Evolutionary conservation across 139 green algal genomes (phyloP), one percentile per base, ranked within the genome.

Genomic region (Chlorella ohadii): DNA sequence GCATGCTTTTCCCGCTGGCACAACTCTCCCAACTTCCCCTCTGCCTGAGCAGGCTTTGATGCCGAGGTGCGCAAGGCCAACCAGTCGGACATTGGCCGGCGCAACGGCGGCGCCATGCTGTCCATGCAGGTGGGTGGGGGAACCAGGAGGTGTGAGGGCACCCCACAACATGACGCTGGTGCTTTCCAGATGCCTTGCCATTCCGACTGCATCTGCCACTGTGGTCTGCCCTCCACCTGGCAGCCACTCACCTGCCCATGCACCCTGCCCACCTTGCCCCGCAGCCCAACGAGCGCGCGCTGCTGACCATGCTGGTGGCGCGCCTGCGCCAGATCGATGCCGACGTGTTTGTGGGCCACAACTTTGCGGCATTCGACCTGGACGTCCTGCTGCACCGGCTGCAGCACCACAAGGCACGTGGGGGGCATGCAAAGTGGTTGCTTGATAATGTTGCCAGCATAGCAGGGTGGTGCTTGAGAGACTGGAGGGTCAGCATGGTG

Each of bases 341-440:
- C 7, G 97, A 99, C 87, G 95, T 98, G 73, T 82, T 98, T 33
- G 94, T 99, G 41, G 97, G 97, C 15, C 97, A 99, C 93, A 99
- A 99, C 92, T 92, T 99, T 73, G 86, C 90, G 6, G 94, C 87
- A 20, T 98, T 96, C 61, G 96, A 99, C 84, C 89, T 99, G 61
- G 91, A 95, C 76, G 90, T 99, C 25, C 92, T 99, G 63, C 91
- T 99, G 71, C 89, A 96, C 61, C 93, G 97, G 65, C 89, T 99
- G 87, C 92, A 98, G 89, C 89, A 95, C 70, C 93, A 95, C 90
- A 98, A 98, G 94, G 94, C 95, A 57, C 11, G 51, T 31, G 44
- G 9, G 44, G 44, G 44, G 44, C 44, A 51, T 51, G 44, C 44
- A 51, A 51, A 51, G 44, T 6, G 7, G 9, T 51, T 51, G 44